Evolutionary conservation across 352 stramenopile genomes (phyloP).

Genomic region (Nothophytophthora sp.): DNA sequence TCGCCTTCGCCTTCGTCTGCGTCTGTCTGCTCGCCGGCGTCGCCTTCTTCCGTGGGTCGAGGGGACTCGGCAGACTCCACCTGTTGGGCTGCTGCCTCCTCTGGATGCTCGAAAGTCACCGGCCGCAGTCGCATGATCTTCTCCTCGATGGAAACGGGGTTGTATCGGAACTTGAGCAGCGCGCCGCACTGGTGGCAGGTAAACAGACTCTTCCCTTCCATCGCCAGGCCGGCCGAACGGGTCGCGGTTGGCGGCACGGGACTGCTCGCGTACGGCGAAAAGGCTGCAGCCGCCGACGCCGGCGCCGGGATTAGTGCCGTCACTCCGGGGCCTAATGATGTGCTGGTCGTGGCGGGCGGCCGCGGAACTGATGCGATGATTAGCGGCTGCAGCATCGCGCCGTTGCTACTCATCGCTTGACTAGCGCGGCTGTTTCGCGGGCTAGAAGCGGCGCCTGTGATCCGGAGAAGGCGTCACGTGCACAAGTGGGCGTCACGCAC

Average conservation of each 20-base stretch:
- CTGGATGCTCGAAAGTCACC: conserved; percentile 38
- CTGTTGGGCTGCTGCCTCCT: conserved; percentile 15
- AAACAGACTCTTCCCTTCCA: conserved; percentile 80
- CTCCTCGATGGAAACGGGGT: conserved; percentile 61
- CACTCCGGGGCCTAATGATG: neutral
- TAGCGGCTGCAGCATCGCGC: conserved; percentile 20
- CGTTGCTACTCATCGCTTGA: conserved; percentile 27
- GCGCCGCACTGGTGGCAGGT: conserved; percentile 72
- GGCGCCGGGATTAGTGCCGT: conserved; percentile 11
- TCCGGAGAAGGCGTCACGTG: too few species aligned
- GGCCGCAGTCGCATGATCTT: conserved; percentile 56
- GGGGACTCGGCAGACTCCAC: conserved; percentile 28
- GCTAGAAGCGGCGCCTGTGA: neutral
- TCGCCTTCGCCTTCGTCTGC: conserved; percentile 35
- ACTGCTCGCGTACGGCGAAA: conserved; percentile 29
- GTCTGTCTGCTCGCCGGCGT: conserved; percentile 28
- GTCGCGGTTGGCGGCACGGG: conserved; percentile 16
- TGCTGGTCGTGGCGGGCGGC: conserved; percentile 16
- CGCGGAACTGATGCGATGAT: conserved; percentile 28
- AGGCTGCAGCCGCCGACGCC: conserved; percentile 21
- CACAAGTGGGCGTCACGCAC: neutral
- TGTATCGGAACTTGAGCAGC: conserved; percentile 73
- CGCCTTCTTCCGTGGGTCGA: conserved; percentile 30
- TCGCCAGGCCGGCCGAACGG: conserved; percentile 22
- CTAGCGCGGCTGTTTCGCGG: conserved; percentile 6